Conservation (phyloP, 208 protist genomes). For the Giardia duodenalis region DNA sequence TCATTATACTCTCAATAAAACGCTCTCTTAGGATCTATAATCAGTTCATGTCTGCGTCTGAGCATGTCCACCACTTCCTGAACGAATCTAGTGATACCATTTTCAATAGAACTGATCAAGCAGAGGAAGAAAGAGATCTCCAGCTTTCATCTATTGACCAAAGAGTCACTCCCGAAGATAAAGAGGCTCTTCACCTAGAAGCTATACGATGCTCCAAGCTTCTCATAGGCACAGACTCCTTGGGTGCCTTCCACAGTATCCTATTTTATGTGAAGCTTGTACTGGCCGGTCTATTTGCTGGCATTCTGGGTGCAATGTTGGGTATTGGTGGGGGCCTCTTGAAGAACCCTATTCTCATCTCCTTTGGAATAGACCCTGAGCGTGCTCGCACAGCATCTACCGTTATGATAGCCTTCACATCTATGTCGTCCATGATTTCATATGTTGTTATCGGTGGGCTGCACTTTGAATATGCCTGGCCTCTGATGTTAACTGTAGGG, state of each 20-base stretch:
- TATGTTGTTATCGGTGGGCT: neutral
- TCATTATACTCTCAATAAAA: neutral
- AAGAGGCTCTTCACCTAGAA: neutral
- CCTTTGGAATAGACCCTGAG: neutral
- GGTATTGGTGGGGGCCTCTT: conserved; percentile 6
- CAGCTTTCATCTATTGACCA: too few species aligned
- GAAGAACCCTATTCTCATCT: neutral
- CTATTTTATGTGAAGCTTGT: neutral
- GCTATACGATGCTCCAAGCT: neutral
- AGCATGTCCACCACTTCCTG: too few species aligned
- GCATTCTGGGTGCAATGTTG: neutral
- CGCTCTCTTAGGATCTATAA: neutral
- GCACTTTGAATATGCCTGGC: neutral
- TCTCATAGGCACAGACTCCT: neutral
- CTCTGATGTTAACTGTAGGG: neutral
- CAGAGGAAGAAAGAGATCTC: too few species aligned
- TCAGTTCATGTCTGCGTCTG: too few species aligned
- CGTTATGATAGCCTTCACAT: conserved; percentile 26
- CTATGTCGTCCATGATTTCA: neutral
- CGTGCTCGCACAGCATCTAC: neutral
- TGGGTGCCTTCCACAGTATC: neutral
- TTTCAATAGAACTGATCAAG: too few species aligned
- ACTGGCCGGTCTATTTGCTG: neutral
- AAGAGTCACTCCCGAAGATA: too few species aligned
- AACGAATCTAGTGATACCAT: too few species aligned